A percentile compares a stretch with the other conserved stretches of the same genome.
Conservation (phyloP, 352 stramenopile genomes). For the Globisporangium camurandrum region DNA sequence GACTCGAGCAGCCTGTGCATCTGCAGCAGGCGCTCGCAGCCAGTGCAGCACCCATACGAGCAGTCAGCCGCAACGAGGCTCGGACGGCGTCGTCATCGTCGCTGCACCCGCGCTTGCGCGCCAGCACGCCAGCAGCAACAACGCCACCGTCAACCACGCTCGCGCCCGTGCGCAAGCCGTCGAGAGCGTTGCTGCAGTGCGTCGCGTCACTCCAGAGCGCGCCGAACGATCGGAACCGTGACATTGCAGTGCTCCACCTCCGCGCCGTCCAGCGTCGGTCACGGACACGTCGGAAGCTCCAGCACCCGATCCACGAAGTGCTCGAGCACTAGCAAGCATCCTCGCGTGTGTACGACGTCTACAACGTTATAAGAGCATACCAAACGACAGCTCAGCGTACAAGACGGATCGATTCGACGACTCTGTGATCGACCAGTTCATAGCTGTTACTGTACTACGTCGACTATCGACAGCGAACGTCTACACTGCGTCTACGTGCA, state of each 20-base stretch:
- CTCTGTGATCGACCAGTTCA: too few species aligned
- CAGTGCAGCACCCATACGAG: too few species aligned
- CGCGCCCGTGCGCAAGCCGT: slow-evolving; percentile 6
- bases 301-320: slow-evolving; percentile 23
- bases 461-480: too few species aligned
- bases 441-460: too few species aligned
- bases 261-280: slow-evolving; percentile 48
- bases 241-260: slow-evolving; percentile 52
- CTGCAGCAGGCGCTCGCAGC: too few species aligned
- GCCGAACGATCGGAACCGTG: slow-evolving; percentile 48
- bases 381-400: too few species aligned
- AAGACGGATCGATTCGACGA: too few species aligned
- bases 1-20: too few species aligned
- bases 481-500: slow-evolving; percentile 24
- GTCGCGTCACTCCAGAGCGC: slow-evolving; percentile 7
- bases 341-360: background rate
- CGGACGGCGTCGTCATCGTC: too few species aligned
- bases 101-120: too few species aligned
- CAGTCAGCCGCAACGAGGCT: too few species aligned
- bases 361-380: too few species aligned
- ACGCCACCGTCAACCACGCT: slow-evolving; percentile 1
- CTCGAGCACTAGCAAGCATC: background rate
- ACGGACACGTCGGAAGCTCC: slow-evolving; percentile 23
- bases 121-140: background rate
- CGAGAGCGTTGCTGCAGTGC: slow-evolving; percentile 6